phyloP scores from a whole-genome alignment of 805 yeast species.

The Kodamaea jinghongensis region DNA sequence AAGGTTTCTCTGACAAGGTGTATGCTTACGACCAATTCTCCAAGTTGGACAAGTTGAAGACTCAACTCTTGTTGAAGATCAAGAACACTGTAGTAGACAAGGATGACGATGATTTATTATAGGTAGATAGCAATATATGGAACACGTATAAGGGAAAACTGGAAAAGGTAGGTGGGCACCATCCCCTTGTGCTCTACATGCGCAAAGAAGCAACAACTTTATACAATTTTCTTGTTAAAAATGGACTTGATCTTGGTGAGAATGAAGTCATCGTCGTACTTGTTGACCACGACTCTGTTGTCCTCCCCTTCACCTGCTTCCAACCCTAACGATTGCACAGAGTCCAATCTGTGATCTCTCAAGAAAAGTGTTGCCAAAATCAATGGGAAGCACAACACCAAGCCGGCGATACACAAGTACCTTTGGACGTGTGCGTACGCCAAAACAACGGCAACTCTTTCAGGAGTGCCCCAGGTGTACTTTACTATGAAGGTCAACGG shows the following conservation, averaged over 20 bases:
- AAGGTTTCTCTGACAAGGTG: constrained; percentile 68
- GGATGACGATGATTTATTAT: constrained; percentile 61
- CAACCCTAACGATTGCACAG: constrained; percentile 28
- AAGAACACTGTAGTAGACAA: constrained; percentile 69
- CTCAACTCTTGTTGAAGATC: constrained; percentile 75
- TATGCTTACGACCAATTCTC: constrained; percentile 83
- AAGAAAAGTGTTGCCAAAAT: constrained; percentile 46
- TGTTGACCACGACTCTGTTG: constrained; percentile 14
- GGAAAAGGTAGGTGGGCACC: too few relatives aligned
- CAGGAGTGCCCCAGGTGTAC: constrained; percentile 63
- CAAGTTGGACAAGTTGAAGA: constrained; percentile 89
- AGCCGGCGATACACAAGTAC: constrained; percentile 53
- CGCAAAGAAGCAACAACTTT: too few relatives aligned
- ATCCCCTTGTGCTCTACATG: too few relatives aligned
- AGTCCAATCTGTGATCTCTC: constrained; percentile 49
- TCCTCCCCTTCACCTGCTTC: constrained; percentile 12
- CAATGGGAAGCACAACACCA: constrained; percentile 54
- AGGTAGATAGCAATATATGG: constrained; percentile 1
- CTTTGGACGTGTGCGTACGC: constrained; percentile 62
- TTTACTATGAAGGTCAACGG: constrained; percentile 50
- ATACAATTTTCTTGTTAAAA: too few relatives aligned
- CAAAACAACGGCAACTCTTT: constrained; percentile 53
- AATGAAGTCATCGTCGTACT: constrained; percentile 23
- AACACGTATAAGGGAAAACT: too few relatives aligned
- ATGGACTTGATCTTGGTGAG: constrained; percentile 12